phyloP scores from a whole-genome alignment of 495 filamentous ascomycete species.

The Peziza echinospora region DNA sequence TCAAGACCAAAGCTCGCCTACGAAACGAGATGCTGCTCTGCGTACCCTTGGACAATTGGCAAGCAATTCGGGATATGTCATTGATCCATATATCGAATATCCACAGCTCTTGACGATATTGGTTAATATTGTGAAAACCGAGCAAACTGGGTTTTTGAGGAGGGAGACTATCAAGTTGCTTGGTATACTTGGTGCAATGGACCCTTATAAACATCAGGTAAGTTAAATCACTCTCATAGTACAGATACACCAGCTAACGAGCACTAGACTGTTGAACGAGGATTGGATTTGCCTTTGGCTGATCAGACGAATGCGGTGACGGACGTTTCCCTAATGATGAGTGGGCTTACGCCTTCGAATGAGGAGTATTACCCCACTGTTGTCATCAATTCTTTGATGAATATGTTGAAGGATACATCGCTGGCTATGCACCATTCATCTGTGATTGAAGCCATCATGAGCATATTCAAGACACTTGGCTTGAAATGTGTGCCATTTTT shows the following conservation, averaged over 20 bases:
- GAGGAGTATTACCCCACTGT: slow-evolving; percentile 98
- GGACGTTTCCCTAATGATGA: slow-evolving; percentile 95
- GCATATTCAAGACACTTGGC: slow-evolving; percentile 87
- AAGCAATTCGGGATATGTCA: slow-evolving; percentile 90
- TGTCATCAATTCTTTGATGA: slow-evolving; percentile 82
- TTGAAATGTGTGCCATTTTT: slow-evolving; percentile 89
- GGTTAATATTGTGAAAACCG: slow-evolving; percentile 79
- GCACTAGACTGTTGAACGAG: slow-evolving; percentile 14
- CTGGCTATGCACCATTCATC: slow-evolving; percentile 72
- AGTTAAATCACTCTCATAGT: slow-evolving; percentile 26
- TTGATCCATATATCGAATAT: slow-evolving; percentile 86
- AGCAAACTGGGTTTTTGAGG: slow-evolving; percentile 55
- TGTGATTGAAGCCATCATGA: slow-evolving; percentile 97
- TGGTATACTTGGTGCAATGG: slow-evolving; percentile 85
- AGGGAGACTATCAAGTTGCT: slow-evolving; percentile 91
- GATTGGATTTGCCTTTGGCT: slow-evolving; percentile 13
- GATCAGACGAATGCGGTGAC: slow-evolving; percentile 42
- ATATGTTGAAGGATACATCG: slow-evolving; percentile 74
- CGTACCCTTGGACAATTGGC: slow-evolving; percentile 79
- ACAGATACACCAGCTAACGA: neutral
- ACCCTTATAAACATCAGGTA: slow-evolving; percentile 87
- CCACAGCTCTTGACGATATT: slow-evolving; percentile 79
- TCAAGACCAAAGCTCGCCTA: slow-evolving; percentile 72
- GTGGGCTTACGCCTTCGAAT: slow-evolving; percentile 81
- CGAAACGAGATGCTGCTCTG: slow-evolving; percentile 76